Percentiles rank a stretch among this genome's conserved stretches.
phyloP scores from a whole-genome alignment of 352 stramenopile genomes.

The Elongisporangium senticosum region DNA sequence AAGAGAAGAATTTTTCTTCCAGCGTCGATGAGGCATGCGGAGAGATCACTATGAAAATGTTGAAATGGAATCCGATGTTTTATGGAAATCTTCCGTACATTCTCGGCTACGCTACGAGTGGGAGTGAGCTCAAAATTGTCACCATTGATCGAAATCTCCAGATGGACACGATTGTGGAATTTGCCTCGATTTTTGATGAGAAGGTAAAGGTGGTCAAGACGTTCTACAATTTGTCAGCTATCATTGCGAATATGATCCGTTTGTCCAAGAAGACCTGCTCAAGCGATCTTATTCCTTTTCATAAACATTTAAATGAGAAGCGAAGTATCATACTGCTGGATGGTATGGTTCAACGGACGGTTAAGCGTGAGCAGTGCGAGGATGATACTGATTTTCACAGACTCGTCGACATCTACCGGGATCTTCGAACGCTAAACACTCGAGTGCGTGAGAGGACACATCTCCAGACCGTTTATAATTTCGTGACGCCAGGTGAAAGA shows the following conservation, averaged over 20 bases:
- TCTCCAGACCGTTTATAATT: too few relatives aligned
- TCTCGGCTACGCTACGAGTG: conserved; percentile 12
- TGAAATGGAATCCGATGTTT: conserved; percentile 11
- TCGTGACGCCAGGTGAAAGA: not conserved
- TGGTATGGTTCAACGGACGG: too few relatives aligned
- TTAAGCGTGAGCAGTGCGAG: not conserved
- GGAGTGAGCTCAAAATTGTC: conserved; percentile 6
- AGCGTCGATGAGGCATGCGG: conserved; percentile 1
- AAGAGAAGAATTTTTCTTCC: conserved; percentile 6
- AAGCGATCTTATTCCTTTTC: conserved; percentile 2
- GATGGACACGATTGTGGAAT: not conserved
- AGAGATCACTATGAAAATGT: conserved; percentile 8
- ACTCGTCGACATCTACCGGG: conserved; percentile 5
- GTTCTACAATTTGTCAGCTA: conserved; percentile 8
- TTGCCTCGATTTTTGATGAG: conserved; percentile 1
- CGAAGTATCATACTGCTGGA: not conserved
- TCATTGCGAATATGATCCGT: conserved; percentile 3
- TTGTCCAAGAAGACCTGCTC: conserved; percentile 1
- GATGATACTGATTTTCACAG: conserved; percentile 2
- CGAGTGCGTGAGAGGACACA: too few relatives aligned
- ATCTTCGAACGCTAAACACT: not conserved
- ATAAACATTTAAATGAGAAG: not conserved
- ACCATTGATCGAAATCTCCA: conserved; percentile 7
- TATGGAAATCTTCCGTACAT: conserved; percentile 19
- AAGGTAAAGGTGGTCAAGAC: conserved; percentile 3